Base-by-base conservation (phyloP, 2,329 filamentous ascomycete genomes). In the Cordyceps pruinosa region DNA sequence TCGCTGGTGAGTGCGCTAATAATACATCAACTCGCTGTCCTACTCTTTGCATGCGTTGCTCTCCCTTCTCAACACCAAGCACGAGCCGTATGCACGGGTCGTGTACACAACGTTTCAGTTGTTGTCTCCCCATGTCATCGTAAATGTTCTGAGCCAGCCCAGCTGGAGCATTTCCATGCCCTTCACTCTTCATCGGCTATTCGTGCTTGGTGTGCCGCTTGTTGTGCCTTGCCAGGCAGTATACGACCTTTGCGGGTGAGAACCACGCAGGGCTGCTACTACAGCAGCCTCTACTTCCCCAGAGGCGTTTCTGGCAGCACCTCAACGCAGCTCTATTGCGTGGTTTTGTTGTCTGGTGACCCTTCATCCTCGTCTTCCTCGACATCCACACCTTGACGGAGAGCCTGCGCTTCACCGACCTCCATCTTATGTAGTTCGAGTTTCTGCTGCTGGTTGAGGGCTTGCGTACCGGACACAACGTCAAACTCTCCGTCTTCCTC, bases 371-470 rank as follows among this genome's bases (percentile, higher is more conserved):
- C 73, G 1, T 74, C 72, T 1, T 72, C 68, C 2, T 74, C 72
- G 2, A 69, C 68, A 17, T 73, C 70, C 25, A 73, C 65, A 52
- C 70, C 67, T 66, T 68, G 70, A 56, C 67, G 69, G 5, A 84
- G 68, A 9, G 80, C 81, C 2, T 75, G 76, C 13, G 81, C 81
- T 65, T 84, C 81, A 57, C 77, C 79, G 2, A 81, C 76, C 62
- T 84, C 81, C 81, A 84, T 85, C 63, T 77, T 74, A 64, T 83
- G 81, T 17, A 84, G 72, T 54, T 81, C 75, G 51, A 69, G 53
- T 68, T 82, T 80, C 62, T 77, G 73, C 63, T 78, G 71, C 58
- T 76, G 73, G 58, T 73, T 70, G 12, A 80, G 64, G 3, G 74
- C 69, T 59, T 78, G 63, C 47, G 75, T 70, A 21, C 75, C 76